Conservation (phyloP, 2,329 filamentous ascomycete genomes). For the Waltergamsia citrina region DNA sequence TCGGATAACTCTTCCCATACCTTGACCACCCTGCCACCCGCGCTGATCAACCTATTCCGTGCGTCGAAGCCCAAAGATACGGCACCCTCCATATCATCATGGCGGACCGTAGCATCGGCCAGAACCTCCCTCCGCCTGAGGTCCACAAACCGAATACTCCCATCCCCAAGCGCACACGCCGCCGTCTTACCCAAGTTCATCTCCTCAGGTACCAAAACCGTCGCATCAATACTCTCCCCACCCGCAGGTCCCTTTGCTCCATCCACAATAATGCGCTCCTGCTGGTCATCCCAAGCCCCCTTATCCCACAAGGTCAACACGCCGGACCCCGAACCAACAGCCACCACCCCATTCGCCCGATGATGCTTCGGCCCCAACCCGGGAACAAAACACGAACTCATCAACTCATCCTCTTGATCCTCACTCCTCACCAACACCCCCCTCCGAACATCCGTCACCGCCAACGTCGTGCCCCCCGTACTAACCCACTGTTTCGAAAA, state of each 20-base stretch:
- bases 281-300: constrained; percentile 90
- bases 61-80: constrained; percentile 77
- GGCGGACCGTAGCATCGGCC: constrained; percentile 48
- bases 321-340: constrained; percentile 67
- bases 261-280: constrained; percentile 76
- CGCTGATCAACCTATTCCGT: constrained; percentile 77
- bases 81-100: constrained; percentile 84
- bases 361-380: constrained; percentile 61
- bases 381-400: constrained; percentile 71
- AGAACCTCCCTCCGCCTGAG: constrained; percentile 67
- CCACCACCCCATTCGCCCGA: constrained; percentile 63
- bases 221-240: constrained; percentile 73
- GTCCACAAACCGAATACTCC: constrained; percentile 67
- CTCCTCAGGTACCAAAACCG: constrained; percentile 61
- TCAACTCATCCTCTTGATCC: constrained; percentile 87
- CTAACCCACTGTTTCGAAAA: constrained; percentile 93
- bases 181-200: constrained; percentile 64
- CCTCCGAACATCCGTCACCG: constrained; percentile 78
- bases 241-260: constrained; percentile 25
- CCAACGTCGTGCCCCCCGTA: constrained; percentile 83
- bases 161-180: constrained; percentile 74
- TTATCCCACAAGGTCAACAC: constrained; percentile 90
- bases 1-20: constrained; percentile 80
- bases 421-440: constrained; percentile 85
- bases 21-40: constrained; percentile 77